Conservation (phyloP, 2,329 filamentous ascomycete species). For the Hansfordia pulvinata region DNA sequence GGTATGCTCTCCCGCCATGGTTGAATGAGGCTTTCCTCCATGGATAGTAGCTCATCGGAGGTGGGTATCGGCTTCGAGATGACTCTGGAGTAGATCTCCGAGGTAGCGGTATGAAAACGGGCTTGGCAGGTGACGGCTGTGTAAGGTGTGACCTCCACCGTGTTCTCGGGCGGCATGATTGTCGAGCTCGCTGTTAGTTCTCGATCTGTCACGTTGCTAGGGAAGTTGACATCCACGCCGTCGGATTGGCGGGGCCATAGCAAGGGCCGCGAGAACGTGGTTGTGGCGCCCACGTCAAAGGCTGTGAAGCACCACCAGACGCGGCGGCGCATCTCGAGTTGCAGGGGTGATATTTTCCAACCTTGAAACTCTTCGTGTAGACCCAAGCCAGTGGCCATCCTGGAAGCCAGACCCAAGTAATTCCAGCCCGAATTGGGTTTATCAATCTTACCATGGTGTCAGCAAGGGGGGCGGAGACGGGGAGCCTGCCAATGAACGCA, state of each 20-base stretch:
- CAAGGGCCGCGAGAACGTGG: constrained; percentile 19
- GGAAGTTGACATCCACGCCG: constrained; percentile 10
- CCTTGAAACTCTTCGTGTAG: constrained; percentile 28
- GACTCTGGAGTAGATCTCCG: constrained; percentile 27
- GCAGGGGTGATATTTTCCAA: constrained; percentile 9
- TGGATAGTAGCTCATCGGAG: constrained; percentile 22
- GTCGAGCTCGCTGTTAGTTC: constrained; percentile 20
- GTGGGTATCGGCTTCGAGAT: constrained; percentile 28
- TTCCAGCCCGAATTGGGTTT: constrained; percentile 37
- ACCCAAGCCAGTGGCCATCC: constrained; percentile 33
- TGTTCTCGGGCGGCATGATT: constrained; percentile 18
- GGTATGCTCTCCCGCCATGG: constrained; percentile 22
- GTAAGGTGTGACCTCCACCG: constrained; percentile 26
- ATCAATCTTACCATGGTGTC: too few species aligned
- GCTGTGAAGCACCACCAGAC: constrained; percentile 25
- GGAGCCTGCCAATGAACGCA: too few species aligned
- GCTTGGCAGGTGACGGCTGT: constrained; percentile 28
- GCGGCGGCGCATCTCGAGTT: constrained; percentile 19
- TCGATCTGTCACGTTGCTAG: constrained; percentile 11
- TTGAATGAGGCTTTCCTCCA: constrained; percentile 24
- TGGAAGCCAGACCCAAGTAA: constrained; percentile 29
- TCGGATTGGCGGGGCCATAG: constrained; percentile 12
- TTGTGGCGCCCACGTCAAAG: constrained; percentile 28
- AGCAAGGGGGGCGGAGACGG: too few species aligned
- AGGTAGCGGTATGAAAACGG: constrained; percentile 27